These are phyloP conservation scores for Cystobasidiaceae sp. DNA, from an alignment of 1,284 basidiomycete genomes.

Conservation along the genomic window DNA sequence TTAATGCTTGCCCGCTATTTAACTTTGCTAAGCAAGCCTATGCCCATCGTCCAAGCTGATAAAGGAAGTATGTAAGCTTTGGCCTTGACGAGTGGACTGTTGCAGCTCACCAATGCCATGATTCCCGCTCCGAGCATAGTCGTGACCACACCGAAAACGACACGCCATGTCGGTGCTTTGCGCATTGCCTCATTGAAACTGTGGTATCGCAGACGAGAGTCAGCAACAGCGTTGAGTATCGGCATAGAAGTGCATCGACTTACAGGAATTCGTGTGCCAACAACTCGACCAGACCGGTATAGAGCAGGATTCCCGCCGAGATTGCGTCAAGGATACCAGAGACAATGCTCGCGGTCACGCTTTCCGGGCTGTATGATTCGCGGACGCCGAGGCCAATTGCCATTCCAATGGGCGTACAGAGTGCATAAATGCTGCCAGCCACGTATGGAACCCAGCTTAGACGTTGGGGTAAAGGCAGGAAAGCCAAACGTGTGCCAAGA, in stretches of 20 bases:
- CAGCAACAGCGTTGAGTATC: slow-evolving; percentile 12
- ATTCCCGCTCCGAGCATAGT: slow-evolving; percentile 49
- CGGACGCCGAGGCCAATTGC: slow-evolving; percentile 79
- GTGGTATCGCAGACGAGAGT: too few relatives aligned
- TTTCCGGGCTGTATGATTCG: slow-evolving; percentile 70
- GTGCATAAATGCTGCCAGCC: slow-evolving; percentile 64
- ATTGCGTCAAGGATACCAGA: slow-evolving; percentile 77
- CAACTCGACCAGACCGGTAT: slow-evolving; percentile 69
- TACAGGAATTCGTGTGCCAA: slow-evolving; percentile 64
- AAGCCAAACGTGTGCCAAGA: slow-evolving; percentile 70
- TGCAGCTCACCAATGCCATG: slow-evolving; percentile 50
- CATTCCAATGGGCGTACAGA: slow-evolving; percentile 77
- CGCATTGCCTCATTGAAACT: slow-evolving; percentile 45
- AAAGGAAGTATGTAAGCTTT: not conserved
- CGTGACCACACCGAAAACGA: slow-evolving; percentile 41
- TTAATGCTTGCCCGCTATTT: too few relatives aligned
- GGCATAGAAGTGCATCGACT: not conserved
- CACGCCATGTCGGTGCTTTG: slow-evolving; percentile 42
- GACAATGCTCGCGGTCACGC: slow-evolving; percentile 67
- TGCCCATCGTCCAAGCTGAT: slow-evolving; percentile 15
- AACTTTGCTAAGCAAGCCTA: not conserved
- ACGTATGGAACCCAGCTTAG: slow-evolving; percentile 61
- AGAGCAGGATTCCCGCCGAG: slow-evolving; percentile 81
- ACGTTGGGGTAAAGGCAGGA: slow-evolving; percentile 58
- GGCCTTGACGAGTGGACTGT: not conserved